Evolutionary conservation across 331 rosid genomes (phyloP), one percentile per base, ranked within the genome.

Genomic region (Rosa hybrid): DNA sequence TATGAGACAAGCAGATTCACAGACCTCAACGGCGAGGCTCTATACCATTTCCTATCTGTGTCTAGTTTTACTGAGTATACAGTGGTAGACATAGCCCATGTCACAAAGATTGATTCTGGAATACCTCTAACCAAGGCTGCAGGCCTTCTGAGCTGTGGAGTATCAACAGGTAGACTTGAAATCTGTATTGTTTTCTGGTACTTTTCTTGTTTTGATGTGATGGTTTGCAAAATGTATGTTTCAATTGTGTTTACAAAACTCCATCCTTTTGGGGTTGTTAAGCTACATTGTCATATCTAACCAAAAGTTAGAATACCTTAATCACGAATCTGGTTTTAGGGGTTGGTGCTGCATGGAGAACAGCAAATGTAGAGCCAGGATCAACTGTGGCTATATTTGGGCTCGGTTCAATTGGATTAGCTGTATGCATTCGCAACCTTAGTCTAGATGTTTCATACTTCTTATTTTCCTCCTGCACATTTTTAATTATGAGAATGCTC

Each of bases 271-370:
- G n/a, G n/a, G n/a, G n/a, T 12, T 30, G 16, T 9, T 3, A 63
- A 72, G 25, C 48, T 71, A 56, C 27, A 8, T 17, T 1, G 59
- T 72, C 76, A 6, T 8, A 71, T 49, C 48, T 73, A 27, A 73
- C 13, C 7, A 7, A 39, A 73, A 68, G 8, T 42, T 65, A 34
- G 34, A 34, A 17, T 1, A 49, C 49, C 11, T 20, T 53, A 34
- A 68, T 21, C 0, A 38, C 60, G 64, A 71, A 18, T 64, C 76
- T 21, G 70, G 41, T 80, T 83, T 60, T 51, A 95, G 99, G 99
- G 39, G 92, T 92, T 38, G 98, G 98, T 49, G 98, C 98, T 71
- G 95, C 97, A 68, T 94, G 98, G 97, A 92, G 56, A 87, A 79
- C 97, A 23, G 97, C 98, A 73, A 78, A 85, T n/a, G 98, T 94